Evolutionary conservation across 2,329 filamentous ascomycete genomes (phyloP).

Genomic region (Sporothrix pallida): DNA sequence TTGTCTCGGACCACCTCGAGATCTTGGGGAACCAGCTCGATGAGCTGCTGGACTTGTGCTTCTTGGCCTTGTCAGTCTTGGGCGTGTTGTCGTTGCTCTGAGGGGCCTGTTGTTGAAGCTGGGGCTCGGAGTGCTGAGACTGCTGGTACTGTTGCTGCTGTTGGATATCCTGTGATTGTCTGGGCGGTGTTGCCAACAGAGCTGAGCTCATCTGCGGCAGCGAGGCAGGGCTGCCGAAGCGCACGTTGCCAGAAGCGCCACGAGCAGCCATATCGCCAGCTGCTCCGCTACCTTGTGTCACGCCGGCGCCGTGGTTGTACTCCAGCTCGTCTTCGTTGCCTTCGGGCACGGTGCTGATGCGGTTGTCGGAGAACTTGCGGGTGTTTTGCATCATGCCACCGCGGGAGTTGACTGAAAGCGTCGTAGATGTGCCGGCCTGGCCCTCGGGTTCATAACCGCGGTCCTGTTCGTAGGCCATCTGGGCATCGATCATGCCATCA

Average conservation of each 20-base stretch:
- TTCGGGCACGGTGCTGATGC: slow-evolving; percentile 89
- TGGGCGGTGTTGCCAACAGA: slow-evolving; percentile 53
- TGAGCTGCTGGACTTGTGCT: slow-evolving; percentile 85
- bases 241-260: slow-evolving; percentile 58
- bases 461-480: slow-evolving; percentile 69
- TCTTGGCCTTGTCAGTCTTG: slow-evolving; percentile 75
- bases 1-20: slow-evolving; percentile 97
- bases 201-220: slow-evolving; percentile 34
- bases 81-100: slow-evolving; percentile 82
- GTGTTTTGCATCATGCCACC: slow-evolving; percentile 44
- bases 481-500: slow-evolving; percentile 69
- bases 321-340: slow-evolving; percentile 77
- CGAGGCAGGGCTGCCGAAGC: slow-evolving; percentile 28
- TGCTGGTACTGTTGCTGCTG: slow-evolving; percentile 26
- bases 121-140: slow-evolving; percentile 22
- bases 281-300: slow-evolving; percentile 62
- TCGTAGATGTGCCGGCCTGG: slow-evolving; percentile 75
- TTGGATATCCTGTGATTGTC: slow-evolving; percentile 3
- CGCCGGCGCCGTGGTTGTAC: slow-evolving; percentile 48
- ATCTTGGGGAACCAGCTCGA: slow-evolving; percentile 86
- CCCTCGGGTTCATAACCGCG: slow-evolving; percentile 84
- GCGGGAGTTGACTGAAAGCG: slow-evolving; percentile 66
- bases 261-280: slow-evolving; percentile 52
- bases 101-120: slow-evolving; percentile 28
- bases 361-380: slow-evolving; percentile 71